These are phyloP conservation scores for Arthrocladium fulminans DNA, from an alignment of 2,329 filamentous ascomycete species.

Conservation along the genomic window DNA sequence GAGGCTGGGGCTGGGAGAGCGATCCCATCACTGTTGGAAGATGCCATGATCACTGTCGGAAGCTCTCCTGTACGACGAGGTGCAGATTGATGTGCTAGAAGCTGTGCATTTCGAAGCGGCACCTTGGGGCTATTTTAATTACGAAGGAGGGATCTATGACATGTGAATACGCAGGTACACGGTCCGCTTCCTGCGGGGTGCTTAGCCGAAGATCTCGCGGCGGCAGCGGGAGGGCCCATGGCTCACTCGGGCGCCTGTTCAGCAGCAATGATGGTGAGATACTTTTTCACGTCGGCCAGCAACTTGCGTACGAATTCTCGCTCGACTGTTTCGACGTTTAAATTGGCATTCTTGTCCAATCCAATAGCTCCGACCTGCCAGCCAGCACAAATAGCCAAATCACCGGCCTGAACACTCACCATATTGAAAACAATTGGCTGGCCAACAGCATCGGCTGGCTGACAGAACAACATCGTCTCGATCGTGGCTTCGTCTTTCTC, in stretches of 20 bases:
- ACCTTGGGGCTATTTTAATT: too few relatives aligned
- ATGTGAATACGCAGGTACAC: background rate
- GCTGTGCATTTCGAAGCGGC: too few relatives aligned
- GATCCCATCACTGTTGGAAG: background rate
- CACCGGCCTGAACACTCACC: constrained; percentile 32
- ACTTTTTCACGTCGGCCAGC: background rate
- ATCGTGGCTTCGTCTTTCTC: constrained; percentile 17
- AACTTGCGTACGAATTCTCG: constrained; percentile 3
- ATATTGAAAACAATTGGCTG: constrained; percentile 35
- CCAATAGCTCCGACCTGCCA: constrained; percentile 39
- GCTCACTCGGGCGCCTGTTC: background rate
- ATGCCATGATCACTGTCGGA: background rate
- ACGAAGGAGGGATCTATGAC: too few relatives aligned
- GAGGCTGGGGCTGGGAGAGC: constrained; percentile 13
- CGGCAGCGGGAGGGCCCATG: background rate
- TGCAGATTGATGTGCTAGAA: too few relatives aligned
- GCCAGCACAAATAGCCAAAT: constrained; percentile 31
- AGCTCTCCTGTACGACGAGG: too few relatives aligned
- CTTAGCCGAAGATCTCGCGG: background rate
- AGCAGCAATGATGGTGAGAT: background rate
- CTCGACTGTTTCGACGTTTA: background rate
- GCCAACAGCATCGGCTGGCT: constrained; percentile 35
- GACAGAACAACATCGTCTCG: constrained; percentile 35
- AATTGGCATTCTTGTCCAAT: background rate
- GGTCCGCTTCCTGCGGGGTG: background rate